A percentile compares a stretch with the other conserved stretches of the same genome.
These are phyloP conservation scores for Boletus reticulatus DNA, from an alignment of 768 basidiomycete genomes.

Conservation along the genomic window DNA sequence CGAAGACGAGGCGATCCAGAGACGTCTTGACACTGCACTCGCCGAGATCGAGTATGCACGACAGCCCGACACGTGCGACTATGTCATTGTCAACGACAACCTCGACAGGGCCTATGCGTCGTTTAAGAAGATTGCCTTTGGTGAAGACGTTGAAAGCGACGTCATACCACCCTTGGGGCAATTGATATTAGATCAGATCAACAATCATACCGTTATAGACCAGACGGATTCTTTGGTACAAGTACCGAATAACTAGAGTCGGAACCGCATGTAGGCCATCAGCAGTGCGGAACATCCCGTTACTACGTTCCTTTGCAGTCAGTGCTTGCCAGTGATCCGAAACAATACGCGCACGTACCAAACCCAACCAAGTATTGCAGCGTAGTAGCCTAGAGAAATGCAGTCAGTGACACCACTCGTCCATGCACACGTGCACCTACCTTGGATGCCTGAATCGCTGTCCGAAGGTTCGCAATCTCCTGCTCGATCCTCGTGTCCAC, in stretches of 20 bases:
- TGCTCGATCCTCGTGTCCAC: constrained; percentile 97
- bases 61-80: constrained; percentile 68
- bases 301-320: constrained; percentile 41
- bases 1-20: constrained; percentile 63
- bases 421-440: constrained; percentile 32
- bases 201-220: constrained; percentile 1
- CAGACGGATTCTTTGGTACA: not conserved
- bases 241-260: constrained; percentile 26
- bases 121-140: constrained; percentile 77
- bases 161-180: constrained; percentile 63
- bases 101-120: constrained; percentile 76
- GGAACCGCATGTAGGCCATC: constrained; percentile 85
- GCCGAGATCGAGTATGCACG: constrained; percentile 84
- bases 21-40: constrained; percentile 74
- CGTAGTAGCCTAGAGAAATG: constrained; percentile 61
- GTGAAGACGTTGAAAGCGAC: constrained; percentile 60
- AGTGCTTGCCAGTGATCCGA: constrained; percentile 1
- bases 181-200: constrained; percentile 30
- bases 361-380: constrained; percentile 87
- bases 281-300: constrained; percentile 83
- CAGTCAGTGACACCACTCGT: not conserved
- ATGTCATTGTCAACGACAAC: constrained; percentile 90
- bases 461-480: constrained; percentile 85
- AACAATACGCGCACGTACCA: constrained; percentile 51
- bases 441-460: constrained; percentile 84